These are phyloP conservation scores for Ogataea corticis DNA, from an alignment of 805 yeast genomes.

Conservation along the genomic window DNA sequence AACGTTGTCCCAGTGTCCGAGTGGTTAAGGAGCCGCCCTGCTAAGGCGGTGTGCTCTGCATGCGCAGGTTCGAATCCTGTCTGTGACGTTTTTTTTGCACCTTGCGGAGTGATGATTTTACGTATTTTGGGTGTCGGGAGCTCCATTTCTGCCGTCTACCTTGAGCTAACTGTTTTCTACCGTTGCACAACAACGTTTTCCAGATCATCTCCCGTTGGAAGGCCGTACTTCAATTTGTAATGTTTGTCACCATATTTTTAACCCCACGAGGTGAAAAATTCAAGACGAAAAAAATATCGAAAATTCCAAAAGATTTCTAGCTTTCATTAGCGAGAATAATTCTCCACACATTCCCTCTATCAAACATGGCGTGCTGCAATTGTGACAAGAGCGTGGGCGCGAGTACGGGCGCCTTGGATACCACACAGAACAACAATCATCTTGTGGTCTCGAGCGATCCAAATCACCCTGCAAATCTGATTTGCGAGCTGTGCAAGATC, in stretches of 20 bases:
- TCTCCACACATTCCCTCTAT: too few relatives aligned
- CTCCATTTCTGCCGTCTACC: neutral
- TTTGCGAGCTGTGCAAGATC: conserved; percentile 75
- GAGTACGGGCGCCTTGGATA: neutral
- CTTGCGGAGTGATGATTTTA: neutral
- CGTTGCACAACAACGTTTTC: too few relatives aligned
- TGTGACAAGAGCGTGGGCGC: conserved; percentile 6
- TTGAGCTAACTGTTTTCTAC: too few relatives aligned
- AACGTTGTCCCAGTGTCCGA: conserved; percentile 60
- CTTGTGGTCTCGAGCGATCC: conserved; percentile 26
- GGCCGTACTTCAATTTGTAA: too few relatives aligned
- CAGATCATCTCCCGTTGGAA: too few relatives aligned
- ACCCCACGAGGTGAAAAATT: conserved; percentile 1
- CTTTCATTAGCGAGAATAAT: too few relatives aligned
- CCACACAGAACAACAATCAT: conserved; percentile 11
- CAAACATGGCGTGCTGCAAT: conserved; percentile 13
- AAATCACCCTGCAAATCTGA: conserved; percentile 76
- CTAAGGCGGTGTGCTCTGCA: conserved; percentile 88
- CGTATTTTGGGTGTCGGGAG: too few relatives aligned
- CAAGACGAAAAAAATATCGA: neutral
- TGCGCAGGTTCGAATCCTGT: conserved; percentile 99
- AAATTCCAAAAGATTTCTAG: too few relatives aligned
- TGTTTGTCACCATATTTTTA: conserved; percentile 1
- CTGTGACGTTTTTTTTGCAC: conserved; percentile 75
- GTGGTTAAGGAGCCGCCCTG: conserved; percentile 79